A percentile compares a stretch with the other conserved stretches of the same genome.
phyloP scores from a whole-genome alignment of 2,329 filamentous ascomycete species.

The Tricladium varicosporioides region DNA sequence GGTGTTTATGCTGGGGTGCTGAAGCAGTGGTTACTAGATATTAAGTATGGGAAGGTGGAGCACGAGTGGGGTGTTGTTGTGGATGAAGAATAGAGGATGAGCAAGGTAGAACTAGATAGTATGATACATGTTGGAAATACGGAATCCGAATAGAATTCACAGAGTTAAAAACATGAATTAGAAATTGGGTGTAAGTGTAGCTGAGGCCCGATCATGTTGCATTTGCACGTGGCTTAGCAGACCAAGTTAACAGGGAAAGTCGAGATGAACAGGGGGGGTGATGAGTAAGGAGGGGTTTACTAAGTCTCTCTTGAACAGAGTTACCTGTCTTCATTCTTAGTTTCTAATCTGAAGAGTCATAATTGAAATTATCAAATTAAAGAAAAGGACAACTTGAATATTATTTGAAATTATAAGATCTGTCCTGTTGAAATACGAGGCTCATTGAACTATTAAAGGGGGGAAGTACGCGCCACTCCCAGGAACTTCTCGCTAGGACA shows the following conservation, averaged over 20 bases:
- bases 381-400: no score
- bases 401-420: no score
- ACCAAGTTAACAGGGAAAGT: not conserved
- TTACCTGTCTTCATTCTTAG: not conserved
- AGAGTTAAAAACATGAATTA: no score
- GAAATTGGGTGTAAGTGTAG: not conserved
- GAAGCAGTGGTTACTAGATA: conserved; percentile 66
- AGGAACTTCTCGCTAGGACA: no score
- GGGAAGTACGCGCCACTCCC: no score
- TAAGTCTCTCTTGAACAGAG: not conserved
- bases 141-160: no score
- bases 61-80: conserved; percentile 71
- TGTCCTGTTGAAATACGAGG: no score
- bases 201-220: not conserved
- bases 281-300: not conserved
- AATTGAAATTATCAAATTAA: no score
- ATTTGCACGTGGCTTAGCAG: not conserved
- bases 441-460: no score
- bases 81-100: conserved; percentile 42
- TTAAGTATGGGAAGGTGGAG: conserved; percentile 70
- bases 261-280: not conserved
- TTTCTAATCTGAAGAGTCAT: no score
- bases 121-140: no score
- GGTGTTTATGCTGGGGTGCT: conserved; percentile 56
- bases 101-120: not conserved